Evolutionary conservation across 2,329 filamentous ascomycete genomes (phyloP).

Genomic region (Aureobasidium namibiae): DNA sequence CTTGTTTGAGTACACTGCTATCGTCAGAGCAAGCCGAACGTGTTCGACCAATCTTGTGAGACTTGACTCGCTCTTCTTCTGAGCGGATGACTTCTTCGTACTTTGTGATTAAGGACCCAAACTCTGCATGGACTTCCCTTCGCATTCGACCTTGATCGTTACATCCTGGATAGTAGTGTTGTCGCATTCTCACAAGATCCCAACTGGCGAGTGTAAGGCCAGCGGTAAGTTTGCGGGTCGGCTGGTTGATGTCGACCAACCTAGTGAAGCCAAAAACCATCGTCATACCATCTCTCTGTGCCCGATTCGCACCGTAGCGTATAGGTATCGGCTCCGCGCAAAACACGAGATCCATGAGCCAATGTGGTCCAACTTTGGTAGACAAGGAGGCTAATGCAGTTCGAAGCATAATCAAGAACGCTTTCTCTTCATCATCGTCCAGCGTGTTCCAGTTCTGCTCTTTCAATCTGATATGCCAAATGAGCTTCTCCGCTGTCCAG

Average conservation of each 20-base stretch:
- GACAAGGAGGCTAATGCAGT: conserved; percentile 24
- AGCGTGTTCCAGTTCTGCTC: conserved; percentile 14
- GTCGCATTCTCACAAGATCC: conserved; percentile 35
- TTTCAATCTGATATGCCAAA: conserved; percentile 14
- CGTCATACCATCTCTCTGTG: conserved; percentile 23
- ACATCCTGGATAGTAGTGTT: conserved; percentile 36
- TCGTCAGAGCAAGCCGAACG: conserved; percentile 6
- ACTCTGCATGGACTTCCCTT: conserved; percentile 39
- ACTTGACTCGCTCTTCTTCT: conserved; percentile 6
- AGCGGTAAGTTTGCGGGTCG: conserved; percentile 20
- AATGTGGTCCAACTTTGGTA: conserved; percentile 30
- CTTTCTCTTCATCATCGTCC: conserved; percentile 25
- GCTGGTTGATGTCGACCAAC: conserved; percentile 34
- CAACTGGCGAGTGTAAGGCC: conserved; percentile 15
- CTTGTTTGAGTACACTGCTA: conserved; percentile 19
- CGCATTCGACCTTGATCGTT: conserved; percentile 38
- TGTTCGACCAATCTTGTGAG: conserved; percentile 11
- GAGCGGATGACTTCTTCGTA: conserved; percentile 14
- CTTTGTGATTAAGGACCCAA: conserved; percentile 31
- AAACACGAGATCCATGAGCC: conserved; percentile 36
- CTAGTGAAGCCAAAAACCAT: conserved; percentile 38
- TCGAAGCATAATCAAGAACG: conserved; percentile 30
- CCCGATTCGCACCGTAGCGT: conserved; percentile 22
- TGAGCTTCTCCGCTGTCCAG: conserved; percentile 24
- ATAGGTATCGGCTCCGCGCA: conserved; percentile 31